Evolutionary conservation across 208 protist species (phyloP), one percentile per base, ranked within the genome.

Genomic region (Wallacemonas collosoma): DNA sequence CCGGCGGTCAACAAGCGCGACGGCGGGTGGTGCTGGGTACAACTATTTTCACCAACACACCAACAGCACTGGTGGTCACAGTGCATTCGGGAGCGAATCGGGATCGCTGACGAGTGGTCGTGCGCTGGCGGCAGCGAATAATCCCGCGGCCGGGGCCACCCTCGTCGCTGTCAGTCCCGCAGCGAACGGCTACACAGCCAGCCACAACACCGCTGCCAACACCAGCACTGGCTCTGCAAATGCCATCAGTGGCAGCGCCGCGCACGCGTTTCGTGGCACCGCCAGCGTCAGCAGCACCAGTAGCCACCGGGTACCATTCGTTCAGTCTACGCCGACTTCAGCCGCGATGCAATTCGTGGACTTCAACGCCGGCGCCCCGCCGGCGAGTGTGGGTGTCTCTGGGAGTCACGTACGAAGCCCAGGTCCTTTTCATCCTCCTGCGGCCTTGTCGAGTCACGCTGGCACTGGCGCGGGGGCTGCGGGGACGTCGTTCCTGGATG

Each of bases 41-140:
- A 78, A 78, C 70, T 86, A 86, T 77, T 86, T 86, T 43, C 81
- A 86, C 68, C 50, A 71, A 36, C 77, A 73, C 53, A 68, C 72
- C 41, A 81, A 76, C 68, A 86, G 77, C 63, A 68, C 80, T 36
- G 81, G 80, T 15, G 66, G 79, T 3, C 72, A 77, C 63, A 82
- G 81, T 57, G 81, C 73, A 6, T 86, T 82, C 63, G 68, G 68
- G 74, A 86, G 81, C 67, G 81, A 86, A 47, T 71, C 47, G 9
- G 81, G 81, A 36, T 82, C 76, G n/a, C 48, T 69, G n/a, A 65
- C 60, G 11, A 65, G 60, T n/a, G 50, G 60, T 2, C 60, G 60
- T 50, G 60, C 40, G 4, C 41, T 41, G 14, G 60, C 60, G 60
- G 60, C 60, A 1, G 26, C 26, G 26, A 26, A 26, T n/a, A 50